These are phyloP conservation scores for Phytophthora melonis DNA, from an alignment of 352 stramenopile species.

Conservation along the genomic window DNA sequence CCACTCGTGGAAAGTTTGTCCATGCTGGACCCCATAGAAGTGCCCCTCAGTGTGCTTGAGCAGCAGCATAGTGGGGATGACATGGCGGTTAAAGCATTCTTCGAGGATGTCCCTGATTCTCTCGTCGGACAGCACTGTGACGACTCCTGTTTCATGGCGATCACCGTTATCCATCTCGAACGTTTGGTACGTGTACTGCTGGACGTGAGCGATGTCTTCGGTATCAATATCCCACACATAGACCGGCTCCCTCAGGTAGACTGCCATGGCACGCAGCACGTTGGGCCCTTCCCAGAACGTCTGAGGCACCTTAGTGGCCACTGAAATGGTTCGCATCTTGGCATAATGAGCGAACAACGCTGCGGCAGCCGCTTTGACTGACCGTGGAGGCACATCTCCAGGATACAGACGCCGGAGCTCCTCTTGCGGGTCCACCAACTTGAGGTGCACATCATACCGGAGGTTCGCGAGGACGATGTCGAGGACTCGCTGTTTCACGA, in stretches of 20 bases:
- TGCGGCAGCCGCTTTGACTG: background rate
- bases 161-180: no score
- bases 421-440: background rate
- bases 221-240: background rate
- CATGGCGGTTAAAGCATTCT: no score
- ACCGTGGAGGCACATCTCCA: background rate
- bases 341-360: background rate
- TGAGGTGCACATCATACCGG: background rate
- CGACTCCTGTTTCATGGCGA: no score
- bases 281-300: background rate
- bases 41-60: no score
- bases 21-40: no score
- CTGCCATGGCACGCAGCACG: background rate
- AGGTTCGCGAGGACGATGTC: constrained; percentile 6
- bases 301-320: background rate
- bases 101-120: no score
- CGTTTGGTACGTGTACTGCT: no score
- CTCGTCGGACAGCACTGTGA: rapidly evolving
- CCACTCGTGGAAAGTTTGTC: no score
- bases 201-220: no score
- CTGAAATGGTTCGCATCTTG: background rate
- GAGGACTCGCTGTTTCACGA: background rate
- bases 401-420: constrained; percentile 1
- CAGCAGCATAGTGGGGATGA: no score
- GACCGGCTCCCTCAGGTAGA: background rate